phyloP scores from a whole-genome alignment of 163 green algal species.

The Coccomyxa subellipsoidea region DNA sequence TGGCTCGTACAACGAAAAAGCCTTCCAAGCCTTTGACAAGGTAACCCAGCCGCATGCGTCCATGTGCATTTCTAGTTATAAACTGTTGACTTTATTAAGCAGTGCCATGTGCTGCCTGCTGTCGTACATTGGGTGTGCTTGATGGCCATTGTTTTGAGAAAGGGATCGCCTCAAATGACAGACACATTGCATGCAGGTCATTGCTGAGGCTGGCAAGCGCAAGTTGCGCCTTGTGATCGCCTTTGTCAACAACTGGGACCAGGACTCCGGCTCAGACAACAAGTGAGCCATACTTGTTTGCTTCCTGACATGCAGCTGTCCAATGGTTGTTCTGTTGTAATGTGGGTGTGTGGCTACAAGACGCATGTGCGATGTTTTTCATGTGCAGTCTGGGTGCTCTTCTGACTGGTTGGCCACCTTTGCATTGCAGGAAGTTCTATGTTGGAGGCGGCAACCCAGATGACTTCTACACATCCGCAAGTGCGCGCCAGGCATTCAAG shows the following conservation, averaged over 20 bases:
- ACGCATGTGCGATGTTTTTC: not conserved
- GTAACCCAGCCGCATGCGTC: not conserved
- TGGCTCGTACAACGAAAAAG: constrained; percentile 9
- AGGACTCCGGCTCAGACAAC: constrained; percentile 6
- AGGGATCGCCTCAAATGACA: no score
- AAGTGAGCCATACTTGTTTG: constrained; percentile 5
- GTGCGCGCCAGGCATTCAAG: constrained; percentile 21
- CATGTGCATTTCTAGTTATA: not conserved
- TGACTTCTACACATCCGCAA: constrained; percentile 25
- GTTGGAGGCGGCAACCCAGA: constrained; percentile 16
- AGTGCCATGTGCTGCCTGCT: no score
- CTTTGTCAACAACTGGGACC: constrained; percentile 14
- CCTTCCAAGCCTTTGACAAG: constrained; percentile 12
- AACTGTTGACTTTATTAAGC: no score
- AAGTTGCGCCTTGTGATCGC: constrained; percentile 9
- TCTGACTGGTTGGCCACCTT: no score
- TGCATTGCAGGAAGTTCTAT: constrained; percentile 9
- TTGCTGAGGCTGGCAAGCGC: not conserved
- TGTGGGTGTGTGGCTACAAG: not conserved
- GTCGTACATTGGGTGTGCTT: no score
- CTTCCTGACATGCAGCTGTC: not conserved
- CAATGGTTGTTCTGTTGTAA: not conserved
- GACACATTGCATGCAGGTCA: not conserved
- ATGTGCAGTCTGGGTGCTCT: no score
- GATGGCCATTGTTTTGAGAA: no score